A percentile compares a stretch with the other conserved stretches of the same genome.
phyloP scores from a whole-genome alignment of 164 flowering plant genomes.

The Protea cynaroides region DNA sequence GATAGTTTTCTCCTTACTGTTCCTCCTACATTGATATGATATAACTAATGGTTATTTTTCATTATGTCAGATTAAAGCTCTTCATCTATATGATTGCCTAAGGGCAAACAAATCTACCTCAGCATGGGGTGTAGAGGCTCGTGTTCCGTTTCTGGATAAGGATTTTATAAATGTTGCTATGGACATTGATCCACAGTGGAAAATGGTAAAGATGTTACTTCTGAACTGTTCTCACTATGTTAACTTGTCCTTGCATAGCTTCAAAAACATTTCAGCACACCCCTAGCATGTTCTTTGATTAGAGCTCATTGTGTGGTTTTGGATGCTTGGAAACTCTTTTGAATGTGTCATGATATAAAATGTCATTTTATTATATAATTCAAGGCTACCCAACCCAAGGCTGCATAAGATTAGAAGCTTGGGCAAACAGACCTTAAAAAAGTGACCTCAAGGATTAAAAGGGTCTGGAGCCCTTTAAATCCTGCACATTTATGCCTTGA shows the following conservation, averaged over 20 bases:
- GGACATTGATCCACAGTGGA: conserved; percentile 97
- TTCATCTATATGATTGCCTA: conserved; percentile 66
- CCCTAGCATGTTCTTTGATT: not conserved
- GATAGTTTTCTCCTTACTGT: not conserved
- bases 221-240: not conserved
- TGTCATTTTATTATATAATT: not conserved
- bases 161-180: conserved; percentile 72
- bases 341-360: not conserved
- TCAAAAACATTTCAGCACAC: not conserved
- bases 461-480: too few relatives aligned
- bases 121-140: conserved; percentile 99
- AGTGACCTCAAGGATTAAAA: not conserved
- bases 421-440: not conserved
- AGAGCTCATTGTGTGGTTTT: not conserved
- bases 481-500: too few relatives aligned
- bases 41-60: conserved; percentile 17
- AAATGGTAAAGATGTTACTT: conserved; percentile 48
- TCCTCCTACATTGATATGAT: not conserved
- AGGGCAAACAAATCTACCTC: conserved; percentile 97
- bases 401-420: not conserved
- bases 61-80: conserved; percentile 64
- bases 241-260: not conserved
- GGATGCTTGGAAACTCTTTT: not conserved
- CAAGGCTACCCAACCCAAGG: not conserved
- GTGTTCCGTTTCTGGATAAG: conserved; percentile 95